Percentiles rank a stretch among this genome's conserved stretches.
Evolutionary conservation across 306 rosid species (phyloP).

Genomic region (Cicer bijugum): DNA sequence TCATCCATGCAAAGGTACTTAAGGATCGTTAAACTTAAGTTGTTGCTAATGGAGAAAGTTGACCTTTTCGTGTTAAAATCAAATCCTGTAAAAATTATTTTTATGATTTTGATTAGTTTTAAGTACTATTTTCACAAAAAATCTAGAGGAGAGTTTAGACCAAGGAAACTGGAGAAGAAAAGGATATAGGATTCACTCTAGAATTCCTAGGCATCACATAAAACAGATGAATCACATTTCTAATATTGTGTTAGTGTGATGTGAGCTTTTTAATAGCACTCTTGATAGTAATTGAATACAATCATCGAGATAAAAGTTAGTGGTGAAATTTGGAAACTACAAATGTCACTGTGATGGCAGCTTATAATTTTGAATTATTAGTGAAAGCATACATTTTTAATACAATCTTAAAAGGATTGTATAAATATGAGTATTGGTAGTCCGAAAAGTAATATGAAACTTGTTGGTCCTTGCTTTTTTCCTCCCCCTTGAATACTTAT

Average conservation of each 20-base stretch:
- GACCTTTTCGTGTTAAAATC: background rate
- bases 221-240: background rate
- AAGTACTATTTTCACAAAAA: background rate
- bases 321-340: background rate
- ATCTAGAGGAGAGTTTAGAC: background rate
- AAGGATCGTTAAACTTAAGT: background rate
- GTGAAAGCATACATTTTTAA: background rate
- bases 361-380: background rate
- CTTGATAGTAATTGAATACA: slow-evolving; percentile 14
- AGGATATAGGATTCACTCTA: background rate
- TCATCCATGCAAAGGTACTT: slow-evolving; percentile 93
- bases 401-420: background rate
- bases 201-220: background rate
- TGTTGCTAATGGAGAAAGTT: slow-evolving; percentile 5
- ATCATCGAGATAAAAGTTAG: background rate
- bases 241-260: slow-evolving; percentile 1
- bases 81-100: background rate
- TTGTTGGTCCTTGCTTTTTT: background rate
- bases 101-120: background rate
- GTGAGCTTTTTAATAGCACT: background rate
- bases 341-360: background rate
- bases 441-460: background rate
- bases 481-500: background rate
- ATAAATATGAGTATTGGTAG: background rate
- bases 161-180: background rate